Evolutionary conservation across 768 basidiomycete species (phyloP), one percentile per base, ranked within the genome.

Genomic region (Mycena crocata): DNA sequence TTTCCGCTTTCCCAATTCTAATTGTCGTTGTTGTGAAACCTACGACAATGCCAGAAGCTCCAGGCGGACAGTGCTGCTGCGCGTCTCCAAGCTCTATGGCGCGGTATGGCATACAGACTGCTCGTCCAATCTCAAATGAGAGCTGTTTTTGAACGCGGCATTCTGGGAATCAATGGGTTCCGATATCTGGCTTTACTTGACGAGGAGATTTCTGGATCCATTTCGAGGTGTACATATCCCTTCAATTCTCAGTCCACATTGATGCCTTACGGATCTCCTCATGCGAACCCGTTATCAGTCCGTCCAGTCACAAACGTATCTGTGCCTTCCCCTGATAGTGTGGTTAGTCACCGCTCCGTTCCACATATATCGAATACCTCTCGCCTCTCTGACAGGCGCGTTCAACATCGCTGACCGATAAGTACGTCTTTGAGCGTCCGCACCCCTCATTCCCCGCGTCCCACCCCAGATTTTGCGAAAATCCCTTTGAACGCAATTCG

Each of bases 341-440:
- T 34, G 37, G 24, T 31, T 62, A 2, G 6, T 31, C 10, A 54
- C 51, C 13, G 37, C 34, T n/a, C 40, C 60, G 1, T 34, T 62
- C 49, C 39, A 62, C 12, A 28, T 45, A 30, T 54, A 51, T 75
- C 85, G 80, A 30, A 78, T 84, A 48, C 88, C 80, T 63, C 82
- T 83, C 45, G 69, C 75, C 1, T 82, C 85, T n/a, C 81, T 91
- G 46, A 84, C 84, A 17, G 76, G n/a, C n/a, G n/a, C n/a, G n/a
- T n/a, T n/a, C n/a, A n/a, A n/a, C n/a, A n/a, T n/a, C n/a, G n/a
- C n/a, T n/a, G n/a, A n/a, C n/a, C n/a, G n/a, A n/a, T n/a, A n/a
- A n/a, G n/a, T n/a, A n/a, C n/a, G n/a, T n/a, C n/a, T n/a, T n/a
- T n/a, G n/a, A n/a, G n/a, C n/a, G n/a, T n/a, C n/a, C n/a, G n/a